These are phyloP conservation scores for Solanum arcanum DNA, from an alignment of 257 asterid genomes.

Conservation along the genomic window DNA sequence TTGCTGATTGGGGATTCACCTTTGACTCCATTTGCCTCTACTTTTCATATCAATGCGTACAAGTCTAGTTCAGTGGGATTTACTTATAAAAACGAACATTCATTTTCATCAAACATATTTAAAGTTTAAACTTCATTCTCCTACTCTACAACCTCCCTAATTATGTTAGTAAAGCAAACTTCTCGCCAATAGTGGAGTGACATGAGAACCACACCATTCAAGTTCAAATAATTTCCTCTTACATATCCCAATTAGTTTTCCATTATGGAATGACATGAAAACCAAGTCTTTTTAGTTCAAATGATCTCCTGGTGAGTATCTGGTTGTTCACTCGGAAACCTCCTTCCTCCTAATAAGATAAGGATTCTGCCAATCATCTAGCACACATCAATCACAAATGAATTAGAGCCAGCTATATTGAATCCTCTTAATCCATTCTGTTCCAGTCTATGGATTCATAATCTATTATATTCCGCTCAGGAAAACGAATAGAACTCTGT, in stretches of 20 bases:
- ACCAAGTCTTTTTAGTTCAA: neutral
- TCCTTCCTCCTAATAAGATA: neutral
- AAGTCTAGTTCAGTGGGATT: too few relatives aligned
- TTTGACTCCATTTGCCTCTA: too few relatives aligned
- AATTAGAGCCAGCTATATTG: neutral
- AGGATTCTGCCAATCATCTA: neutral
- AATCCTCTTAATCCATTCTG: neutral
- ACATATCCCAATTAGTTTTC: neutral
- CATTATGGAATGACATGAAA: neutral
- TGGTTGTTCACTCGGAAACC: neutral
- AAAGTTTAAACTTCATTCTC: neutral
- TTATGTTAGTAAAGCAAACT: neutral
- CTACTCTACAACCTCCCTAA: neutral
- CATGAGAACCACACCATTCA: neutral
- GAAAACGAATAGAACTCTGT: neutral
- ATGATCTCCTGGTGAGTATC: neutral
- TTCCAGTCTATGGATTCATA: neutral
- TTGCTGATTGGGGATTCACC: too few relatives aligned
- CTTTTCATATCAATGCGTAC: too few relatives aligned
- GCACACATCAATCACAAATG: neutral
- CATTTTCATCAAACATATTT: too few relatives aligned
- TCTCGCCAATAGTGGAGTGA: neutral
- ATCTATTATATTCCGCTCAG: neutral
- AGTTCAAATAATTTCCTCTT: neutral
- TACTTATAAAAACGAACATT: too few relatives aligned